phyloP scores from a whole-genome alignment of 202 grass and related monocot genomes.

The Brachypodium distachyon region DNA sequence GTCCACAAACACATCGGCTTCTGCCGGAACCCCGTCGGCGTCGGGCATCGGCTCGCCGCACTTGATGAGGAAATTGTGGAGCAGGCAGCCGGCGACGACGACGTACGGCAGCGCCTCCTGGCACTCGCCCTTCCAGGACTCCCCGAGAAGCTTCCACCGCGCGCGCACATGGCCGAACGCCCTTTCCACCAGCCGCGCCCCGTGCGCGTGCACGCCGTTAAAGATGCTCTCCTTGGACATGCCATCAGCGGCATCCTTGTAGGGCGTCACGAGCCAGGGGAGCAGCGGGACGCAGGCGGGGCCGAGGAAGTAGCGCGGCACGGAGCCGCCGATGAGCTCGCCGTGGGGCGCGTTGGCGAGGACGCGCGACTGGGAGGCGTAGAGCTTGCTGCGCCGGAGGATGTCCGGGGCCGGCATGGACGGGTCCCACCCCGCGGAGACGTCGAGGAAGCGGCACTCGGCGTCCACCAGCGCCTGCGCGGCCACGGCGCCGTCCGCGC shows the following conservation, averaged over 20 bases:
- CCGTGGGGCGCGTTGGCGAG: constrained; percentile 41
- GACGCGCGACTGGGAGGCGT: constrained; percentile 27
- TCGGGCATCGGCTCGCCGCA: constrained; percentile 42
- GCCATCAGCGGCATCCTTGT: background rate
- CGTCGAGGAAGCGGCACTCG: constrained; percentile 72
- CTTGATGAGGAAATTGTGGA: constrained; percentile 81
- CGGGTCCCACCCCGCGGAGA: constrained; percentile 73
- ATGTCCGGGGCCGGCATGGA: constrained; percentile 45
- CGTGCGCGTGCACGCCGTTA: constrained; percentile 62
- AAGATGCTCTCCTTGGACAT: constrained; percentile 56
- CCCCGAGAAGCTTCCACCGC: constrained; percentile 60
- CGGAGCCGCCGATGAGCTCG: constrained; percentile 50
- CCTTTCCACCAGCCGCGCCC: constrained; percentile 42
- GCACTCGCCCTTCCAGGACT: constrained; percentile 77
- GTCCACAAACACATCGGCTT: constrained; percentile 31
- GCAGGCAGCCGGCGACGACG: constrained; percentile 58
- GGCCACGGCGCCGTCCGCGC: constrained; percentile 23
- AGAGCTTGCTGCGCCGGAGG: constrained; percentile 57
- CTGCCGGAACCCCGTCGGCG: constrained; percentile 5
- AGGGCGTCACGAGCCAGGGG: constrained; percentile 81
- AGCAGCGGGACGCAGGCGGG: constrained; percentile 64
- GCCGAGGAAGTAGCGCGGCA: constrained; percentile 69
- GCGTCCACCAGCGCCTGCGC: constrained; percentile 81
- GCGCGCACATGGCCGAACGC: constrained; percentile 55
- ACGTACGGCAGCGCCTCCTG: constrained; percentile 81